phyloP scores from a whole-genome alignment of 208 protist species.

The Wallacemonas sp. region DNA sequence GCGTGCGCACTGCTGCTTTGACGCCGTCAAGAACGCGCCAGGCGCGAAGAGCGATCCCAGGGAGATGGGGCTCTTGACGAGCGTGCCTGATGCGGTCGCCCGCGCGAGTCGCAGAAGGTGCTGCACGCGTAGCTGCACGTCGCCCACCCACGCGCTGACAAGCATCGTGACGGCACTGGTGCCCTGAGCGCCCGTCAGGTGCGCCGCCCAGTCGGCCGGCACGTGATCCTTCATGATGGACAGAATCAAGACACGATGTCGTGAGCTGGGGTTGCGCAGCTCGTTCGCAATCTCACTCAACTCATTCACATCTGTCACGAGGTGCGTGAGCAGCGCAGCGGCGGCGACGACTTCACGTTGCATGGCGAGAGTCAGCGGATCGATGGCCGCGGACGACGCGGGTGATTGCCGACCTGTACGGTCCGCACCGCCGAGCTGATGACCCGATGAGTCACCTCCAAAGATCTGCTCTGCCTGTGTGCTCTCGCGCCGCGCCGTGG shows the following conservation, averaged over 20 bases:
- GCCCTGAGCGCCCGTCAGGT: conserved; percentile 19
- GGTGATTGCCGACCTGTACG: not conserved
- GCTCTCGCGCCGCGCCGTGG: conserved; percentile 24
- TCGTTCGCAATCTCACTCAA: conserved; percentile 70
- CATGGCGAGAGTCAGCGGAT: conserved; percentile 85
- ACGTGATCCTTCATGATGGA: conserved; percentile 80
- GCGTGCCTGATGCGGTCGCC: conserved; percentile 21
- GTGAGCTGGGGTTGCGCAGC: conserved; percentile 84
- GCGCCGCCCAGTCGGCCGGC: conserved; percentile 83
- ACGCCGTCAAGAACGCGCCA: conserved; percentile 97
- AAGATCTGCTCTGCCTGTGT: conserved; percentile 10
- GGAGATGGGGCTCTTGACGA: conserved; percentile 54
- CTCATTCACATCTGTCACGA: conserved; percentile 68
- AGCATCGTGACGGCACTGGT: conserved; percentile 32
- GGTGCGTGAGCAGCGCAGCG: conserved; percentile 55
- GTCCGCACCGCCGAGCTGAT: not conserved
- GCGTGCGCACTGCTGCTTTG: conserved; percentile 93
- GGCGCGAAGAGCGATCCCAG: conserved; percentile 96
- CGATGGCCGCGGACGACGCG: not conserved
- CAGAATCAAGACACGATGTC: conserved; percentile 82
- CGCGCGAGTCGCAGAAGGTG: conserved; percentile 59
- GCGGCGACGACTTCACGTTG: conserved; percentile 83
- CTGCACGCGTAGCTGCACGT: conserved; percentile 55
- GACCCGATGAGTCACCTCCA: not conserved
- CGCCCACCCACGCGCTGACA: conserved; percentile 54